Evolutionary conservation across 2,329 filamentous ascomycete species (phyloP).

Genomic region (Gnomoniopsis sp.): DNA sequence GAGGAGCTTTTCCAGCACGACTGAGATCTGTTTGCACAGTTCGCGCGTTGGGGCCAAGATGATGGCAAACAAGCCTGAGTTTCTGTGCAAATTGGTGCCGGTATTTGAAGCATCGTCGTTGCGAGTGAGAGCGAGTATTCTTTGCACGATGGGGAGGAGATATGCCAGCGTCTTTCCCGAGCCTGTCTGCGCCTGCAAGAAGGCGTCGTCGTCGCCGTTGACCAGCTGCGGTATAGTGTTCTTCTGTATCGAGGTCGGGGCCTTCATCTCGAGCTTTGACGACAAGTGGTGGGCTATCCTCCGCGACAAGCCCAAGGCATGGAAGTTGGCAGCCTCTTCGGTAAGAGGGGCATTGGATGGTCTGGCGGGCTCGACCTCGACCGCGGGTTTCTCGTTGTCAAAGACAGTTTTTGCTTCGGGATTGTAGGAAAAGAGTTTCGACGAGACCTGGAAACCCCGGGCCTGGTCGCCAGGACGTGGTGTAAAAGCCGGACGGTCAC

Average conservation of each 20-base stretch:
- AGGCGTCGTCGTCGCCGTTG: conserved; percentile 81
- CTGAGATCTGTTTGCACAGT: conserved; percentile 87
- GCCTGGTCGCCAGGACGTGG: conserved; percentile 26
- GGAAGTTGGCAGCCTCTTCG: conserved; percentile 82
- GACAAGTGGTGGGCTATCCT: conserved; percentile 78
- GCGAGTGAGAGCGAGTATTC: conserved; percentile 74
- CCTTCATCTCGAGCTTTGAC: conserved; percentile 81
- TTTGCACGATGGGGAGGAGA: conserved; percentile 84
- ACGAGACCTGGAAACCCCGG: conserved; percentile 61
- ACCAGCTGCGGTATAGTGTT: conserved; percentile 79
- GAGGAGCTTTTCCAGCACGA: conserved; percentile 79
- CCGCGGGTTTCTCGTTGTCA: conserved; percentile 42
- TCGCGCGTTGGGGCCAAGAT: conserved; percentile 93
- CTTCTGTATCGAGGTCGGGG: conserved; percentile 92
- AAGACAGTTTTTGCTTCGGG: conserved; percentile 66
- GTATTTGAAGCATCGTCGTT: conserved; percentile 40
- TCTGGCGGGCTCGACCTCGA: conserved; percentile 55
- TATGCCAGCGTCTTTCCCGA: conserved; percentile 98
- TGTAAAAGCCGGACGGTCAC: conserved; percentile 18
- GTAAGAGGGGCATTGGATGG: conserved; percentile 89
- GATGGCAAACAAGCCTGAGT: conserved; percentile 89
- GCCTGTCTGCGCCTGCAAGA: conserved; percentile 94
- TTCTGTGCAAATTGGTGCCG: conserved; percentile 64
- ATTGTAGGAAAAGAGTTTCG: conserved; percentile 89
- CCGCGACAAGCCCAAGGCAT: conserved; percentile 76